Conservation (phyloP, 495 filamentous ascomycete genomes). For the Massariosphaeria phaeospora region DNA sequence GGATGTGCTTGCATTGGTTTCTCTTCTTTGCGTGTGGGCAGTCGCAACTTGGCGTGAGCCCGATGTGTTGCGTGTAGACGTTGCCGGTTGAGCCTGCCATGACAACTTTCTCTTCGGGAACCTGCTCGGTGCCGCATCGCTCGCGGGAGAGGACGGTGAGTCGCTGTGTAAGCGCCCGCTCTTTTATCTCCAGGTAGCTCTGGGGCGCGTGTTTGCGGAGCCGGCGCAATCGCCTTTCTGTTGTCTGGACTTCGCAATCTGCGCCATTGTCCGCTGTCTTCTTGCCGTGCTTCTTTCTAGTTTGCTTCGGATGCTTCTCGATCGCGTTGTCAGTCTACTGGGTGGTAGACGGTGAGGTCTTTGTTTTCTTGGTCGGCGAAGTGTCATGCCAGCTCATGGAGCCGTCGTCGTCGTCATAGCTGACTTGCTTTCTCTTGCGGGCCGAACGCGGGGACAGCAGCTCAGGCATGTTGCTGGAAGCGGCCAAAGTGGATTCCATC, state of each 20-base stretch:
- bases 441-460: neutral
- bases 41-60: constrained; percentile 55
- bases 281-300: constrained; percentile 6
- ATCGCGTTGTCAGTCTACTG: neutral
- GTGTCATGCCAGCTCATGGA: neutral
- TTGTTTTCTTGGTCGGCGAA: constrained; percentile 1
- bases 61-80: constrained; percentile 60
- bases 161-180: constrained; percentile 32
- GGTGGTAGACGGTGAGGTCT: neutral
- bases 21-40: constrained; percentile 60
- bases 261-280: constrained; percentile 8
- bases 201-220: constrained; percentile 39
- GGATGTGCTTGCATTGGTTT: constrained; percentile 73
- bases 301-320: constrained; percentile 3
- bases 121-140: constrained; percentile 41
- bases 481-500: neutral
- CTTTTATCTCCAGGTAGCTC: constrained; percentile 42
- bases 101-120: constrained; percentile 54
- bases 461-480: neutral
- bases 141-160: constrained; percentile 56
- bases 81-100: constrained; percentile 73
- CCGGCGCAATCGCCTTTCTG: constrained; percentile 43
- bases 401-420: constrained; percentile 2
- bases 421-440: constrained; percentile 15
- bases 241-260: constrained; percentile 4